phyloP scores from a whole-genome alignment of 2,329 filamentous ascomycete genomes.

The Claviceps purpurea region DNA sequence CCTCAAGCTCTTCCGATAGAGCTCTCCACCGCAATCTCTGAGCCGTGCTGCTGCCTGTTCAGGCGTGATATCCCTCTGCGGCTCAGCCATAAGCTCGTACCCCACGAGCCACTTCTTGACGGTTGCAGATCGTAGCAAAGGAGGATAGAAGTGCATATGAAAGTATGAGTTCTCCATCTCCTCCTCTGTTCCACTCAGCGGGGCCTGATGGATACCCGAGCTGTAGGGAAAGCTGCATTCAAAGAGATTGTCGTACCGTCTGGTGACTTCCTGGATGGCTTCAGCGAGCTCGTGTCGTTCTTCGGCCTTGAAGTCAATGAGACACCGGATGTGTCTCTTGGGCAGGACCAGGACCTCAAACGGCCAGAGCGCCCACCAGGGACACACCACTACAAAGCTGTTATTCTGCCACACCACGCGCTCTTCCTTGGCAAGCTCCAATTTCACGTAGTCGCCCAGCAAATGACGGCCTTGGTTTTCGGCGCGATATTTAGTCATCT shows the following conservation, averaged over 20 bases:
- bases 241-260: constrained; percentile 92
- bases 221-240: constrained; percentile 95
- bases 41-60: constrained; percentile 81
- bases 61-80: constrained; percentile 95
- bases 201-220: constrained; percentile 93
- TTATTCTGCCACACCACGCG: constrained; percentile 81
- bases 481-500: constrained; percentile 64
- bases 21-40: constrained; percentile 60
- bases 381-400: constrained; percentile 74
- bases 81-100: constrained; percentile 92
- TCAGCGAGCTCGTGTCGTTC: constrained; percentile 70
- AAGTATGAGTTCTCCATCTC: constrained; percentile 83
- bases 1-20: constrained; percentile 57
- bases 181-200: constrained; percentile 65
- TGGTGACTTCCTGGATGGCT: constrained; percentile 73
- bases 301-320: constrained; percentile 63
- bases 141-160: constrained; percentile 97
- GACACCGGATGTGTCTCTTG: constrained; percentile 68
- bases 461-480: constrained; percentile 64
- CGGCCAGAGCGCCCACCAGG: constrained; percentile 97
- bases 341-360: constrained; percentile 88
- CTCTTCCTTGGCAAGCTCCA: constrained; percentile 72
- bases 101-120: constrained; percentile 95
- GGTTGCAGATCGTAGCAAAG: constrained; percentile 78
- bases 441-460: constrained; percentile 71